phyloP scores from a whole-genome alignment of 2,329 filamentous ascomycete species.

The Penicillium sp. region DNA sequence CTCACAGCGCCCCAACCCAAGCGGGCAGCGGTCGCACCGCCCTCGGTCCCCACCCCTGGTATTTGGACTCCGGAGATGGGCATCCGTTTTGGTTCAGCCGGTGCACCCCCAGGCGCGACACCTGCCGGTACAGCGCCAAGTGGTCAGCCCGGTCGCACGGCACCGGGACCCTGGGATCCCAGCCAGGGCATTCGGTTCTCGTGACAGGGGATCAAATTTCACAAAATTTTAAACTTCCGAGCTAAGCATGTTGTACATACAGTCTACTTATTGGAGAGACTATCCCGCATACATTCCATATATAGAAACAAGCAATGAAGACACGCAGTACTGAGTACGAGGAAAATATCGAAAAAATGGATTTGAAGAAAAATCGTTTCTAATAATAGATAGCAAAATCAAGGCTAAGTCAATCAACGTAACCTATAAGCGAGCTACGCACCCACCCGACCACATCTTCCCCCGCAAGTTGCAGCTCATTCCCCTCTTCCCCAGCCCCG shows the following conservation, averaged over 20 bases:
- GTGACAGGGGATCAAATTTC: slow-evolving; percentile 11
- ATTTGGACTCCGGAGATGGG: slow-evolving; percentile 79
- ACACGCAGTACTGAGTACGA: not conserved
- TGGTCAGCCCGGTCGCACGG: slow-evolving; percentile 12
- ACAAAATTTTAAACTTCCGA: no score
- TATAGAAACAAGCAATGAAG: not conserved
- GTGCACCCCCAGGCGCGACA: slow-evolving; percentile 29
- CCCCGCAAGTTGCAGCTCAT: no score
- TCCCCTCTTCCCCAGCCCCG: no score
- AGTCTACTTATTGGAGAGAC: not conserved
- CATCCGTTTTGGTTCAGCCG: slow-evolving; percentile 63
- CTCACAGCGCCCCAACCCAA: slow-evolving; percentile 48
- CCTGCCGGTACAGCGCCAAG: slow-evolving; percentile 22
- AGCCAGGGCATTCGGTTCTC: slow-evolving; percentile 55
- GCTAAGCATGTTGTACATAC: no score
- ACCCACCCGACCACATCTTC: no score
- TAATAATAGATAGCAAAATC: not conserved
- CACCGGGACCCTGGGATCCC: slow-evolving; percentile 56
- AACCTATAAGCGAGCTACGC: no score
- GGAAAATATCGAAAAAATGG: no score
- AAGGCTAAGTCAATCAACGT: no score
- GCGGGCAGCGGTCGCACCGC: slow-evolving; percentile 43
- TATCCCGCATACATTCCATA: not conserved
- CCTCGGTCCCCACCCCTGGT: slow-evolving; percentile 51
- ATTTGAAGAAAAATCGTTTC: not conserved